Percentiles rank a stretch among this genome's conserved stretches.
Evolutionary conservation across 352 stramenopile genomes (phyloP).

Genomic region (Globisporangium carolinianum): DNA sequence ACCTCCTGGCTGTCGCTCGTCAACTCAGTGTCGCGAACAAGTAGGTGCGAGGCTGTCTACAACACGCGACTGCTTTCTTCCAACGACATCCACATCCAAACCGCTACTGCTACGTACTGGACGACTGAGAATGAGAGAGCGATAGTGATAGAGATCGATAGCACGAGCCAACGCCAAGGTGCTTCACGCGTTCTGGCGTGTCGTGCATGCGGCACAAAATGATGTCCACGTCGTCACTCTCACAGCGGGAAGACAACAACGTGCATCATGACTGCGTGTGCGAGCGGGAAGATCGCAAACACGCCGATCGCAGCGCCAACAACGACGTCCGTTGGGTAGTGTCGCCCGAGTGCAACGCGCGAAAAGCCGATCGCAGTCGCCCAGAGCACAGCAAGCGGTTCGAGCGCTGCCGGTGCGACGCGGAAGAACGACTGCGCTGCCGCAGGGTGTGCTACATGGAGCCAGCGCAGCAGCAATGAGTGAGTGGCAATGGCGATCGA

Average conservation of each 20-base stretch:
- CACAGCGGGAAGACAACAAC: slow-evolving; percentile 3
- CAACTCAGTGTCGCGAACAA: too few relatives aligned
- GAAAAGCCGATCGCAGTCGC: slow-evolving; percentile 69
- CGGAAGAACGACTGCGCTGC: slow-evolving; percentile 49
- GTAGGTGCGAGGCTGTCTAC: too few relatives aligned
- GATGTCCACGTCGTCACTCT: too few relatives aligned
- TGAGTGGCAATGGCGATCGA: background rate
- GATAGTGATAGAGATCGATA: too few relatives aligned
- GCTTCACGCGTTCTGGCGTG: too few relatives aligned
- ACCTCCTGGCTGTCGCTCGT: too few relatives aligned
- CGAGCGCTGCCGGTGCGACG: slow-evolving; percentile 28
- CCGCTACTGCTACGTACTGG: too few relatives aligned
- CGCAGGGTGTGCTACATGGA: slow-evolving; percentile 21
- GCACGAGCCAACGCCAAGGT: too few relatives aligned
- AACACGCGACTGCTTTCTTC: too few relatives aligned
- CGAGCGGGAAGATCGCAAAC: slow-evolving; percentile 53
- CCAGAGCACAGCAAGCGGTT: slow-evolving; percentile 47
- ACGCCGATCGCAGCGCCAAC: slow-evolving; percentile 54
- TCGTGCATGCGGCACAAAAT: too few relatives aligned
- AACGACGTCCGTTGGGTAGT: slow-evolving; percentile 79
- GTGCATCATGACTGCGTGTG: slow-evolving; percentile 21
- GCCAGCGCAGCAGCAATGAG: background rate
- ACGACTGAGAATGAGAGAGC: too few relatives aligned
- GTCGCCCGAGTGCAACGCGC: slow-evolving; percentile 69
- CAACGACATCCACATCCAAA: too few relatives aligned